Percentiles rank a stretch among this genome's conserved stretches.
phyloP scores from a whole-genome alignment of 176 grass and related monocot species.

The Zea luxurians region DNA sequence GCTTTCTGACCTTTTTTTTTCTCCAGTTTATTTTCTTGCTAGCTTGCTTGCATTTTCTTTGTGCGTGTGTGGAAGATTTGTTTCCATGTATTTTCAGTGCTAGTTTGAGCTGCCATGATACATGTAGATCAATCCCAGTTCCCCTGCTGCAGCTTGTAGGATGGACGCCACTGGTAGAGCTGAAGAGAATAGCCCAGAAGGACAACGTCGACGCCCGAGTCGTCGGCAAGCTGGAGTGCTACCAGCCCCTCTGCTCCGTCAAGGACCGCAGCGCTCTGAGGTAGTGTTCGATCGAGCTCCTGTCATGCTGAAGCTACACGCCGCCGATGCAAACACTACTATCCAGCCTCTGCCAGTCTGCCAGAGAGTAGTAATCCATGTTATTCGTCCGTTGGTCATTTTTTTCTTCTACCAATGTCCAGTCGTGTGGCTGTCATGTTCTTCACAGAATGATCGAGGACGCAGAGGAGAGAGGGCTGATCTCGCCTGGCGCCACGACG shows the following conservation, averaged over 20 bases:
- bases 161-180: slow-evolving; percentile 70
- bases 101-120: not conserved
- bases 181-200: slow-evolving; percentile 54
- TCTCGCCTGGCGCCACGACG: slow-evolving; percentile 62
- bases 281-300: too few species aligned
- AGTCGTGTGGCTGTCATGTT: not conserved
- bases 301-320: too few species aligned
- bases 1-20: not conserved
- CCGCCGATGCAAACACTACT: not conserved
- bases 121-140: not conserved
- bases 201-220: slow-evolving; percentile 48
- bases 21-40: not conserved
- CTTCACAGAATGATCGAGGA: slow-evolving; percentile 78
- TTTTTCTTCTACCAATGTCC: too few species aligned
- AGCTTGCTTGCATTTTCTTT: not conserved
- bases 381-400: not conserved
- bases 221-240: slow-evolving; percentile 68
- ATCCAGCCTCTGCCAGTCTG: not conserved
- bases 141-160: slow-evolving; percentile 63
- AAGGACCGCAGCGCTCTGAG: slow-evolving; percentile 68
- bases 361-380: not conserved
- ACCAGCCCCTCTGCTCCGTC: slow-evolving; percentile 78
- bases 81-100: not conserved
- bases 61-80: not conserved
- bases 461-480: slow-evolving; percentile 81